Conservation (phyloP, 2,329 filamentous ascomycete genomes). For the Nemania sp. region DNA sequence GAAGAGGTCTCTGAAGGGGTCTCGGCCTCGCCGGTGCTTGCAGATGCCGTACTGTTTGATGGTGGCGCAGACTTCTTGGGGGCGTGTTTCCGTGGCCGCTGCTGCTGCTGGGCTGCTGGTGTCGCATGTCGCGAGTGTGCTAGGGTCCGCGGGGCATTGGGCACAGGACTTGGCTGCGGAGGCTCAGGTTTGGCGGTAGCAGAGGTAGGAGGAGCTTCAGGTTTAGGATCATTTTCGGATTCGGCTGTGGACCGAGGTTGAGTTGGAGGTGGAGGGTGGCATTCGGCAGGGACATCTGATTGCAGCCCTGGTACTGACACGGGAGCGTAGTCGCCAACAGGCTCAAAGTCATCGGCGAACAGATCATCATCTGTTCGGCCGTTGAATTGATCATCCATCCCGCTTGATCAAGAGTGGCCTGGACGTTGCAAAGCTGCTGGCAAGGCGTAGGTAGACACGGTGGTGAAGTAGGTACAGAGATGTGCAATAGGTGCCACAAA, state of each 20-base stretch:
- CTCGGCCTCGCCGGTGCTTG: slow-evolving; percentile 1
- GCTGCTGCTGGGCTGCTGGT: slow-evolving; percentile 29
- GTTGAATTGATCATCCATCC: slow-evolving; percentile 65
- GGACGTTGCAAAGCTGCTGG: background rate
- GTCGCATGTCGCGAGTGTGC: slow-evolving; percentile 43
- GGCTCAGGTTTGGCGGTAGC: slow-evolving; percentile 6
- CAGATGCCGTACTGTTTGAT: slow-evolving; percentile 10
- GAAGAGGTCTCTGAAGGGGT: slow-evolving; percentile 22
- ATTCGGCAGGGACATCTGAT: slow-evolving; percentile 2
- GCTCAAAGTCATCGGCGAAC: slow-evolving; percentile 66
- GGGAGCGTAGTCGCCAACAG: slow-evolving; percentile 43
- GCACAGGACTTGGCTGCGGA: slow-evolving; percentile 19
- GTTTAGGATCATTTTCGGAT: no score
- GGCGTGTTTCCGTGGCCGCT: slow-evolving; percentile 33
- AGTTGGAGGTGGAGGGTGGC: slow-evolving; percentile 12
- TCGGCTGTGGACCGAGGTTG: slow-evolving; percentile 7
- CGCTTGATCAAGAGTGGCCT: background rate
- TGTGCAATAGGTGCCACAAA: no score
- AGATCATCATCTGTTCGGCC: slow-evolving; percentile 66
- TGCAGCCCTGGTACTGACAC: slow-evolving; percentile 3
- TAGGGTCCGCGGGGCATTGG: slow-evolving; percentile 35
- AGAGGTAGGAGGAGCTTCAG: no score
- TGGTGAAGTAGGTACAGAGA: no score
- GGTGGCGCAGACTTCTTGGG: slow-evolving; percentile 22
- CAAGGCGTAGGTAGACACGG: background rate